Evolutionary conservation across 441 rosid species (phyloP), one percentile per base, ranked within the genome.

Genomic region (Populus hybrid): DNA sequence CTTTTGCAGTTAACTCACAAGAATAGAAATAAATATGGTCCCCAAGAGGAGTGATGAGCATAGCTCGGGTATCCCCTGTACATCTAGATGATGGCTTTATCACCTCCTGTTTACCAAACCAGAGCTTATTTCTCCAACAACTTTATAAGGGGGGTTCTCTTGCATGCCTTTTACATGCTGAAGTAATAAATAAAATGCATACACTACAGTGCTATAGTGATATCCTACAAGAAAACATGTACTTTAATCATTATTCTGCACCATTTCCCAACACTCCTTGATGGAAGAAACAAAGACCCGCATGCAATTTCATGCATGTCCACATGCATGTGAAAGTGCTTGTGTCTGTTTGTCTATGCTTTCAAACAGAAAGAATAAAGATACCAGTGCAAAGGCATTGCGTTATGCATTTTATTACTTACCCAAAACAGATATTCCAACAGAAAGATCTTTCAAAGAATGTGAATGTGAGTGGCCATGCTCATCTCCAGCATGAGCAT

Each of bases 361-460:
- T 18, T 53, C 59, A 50, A 53, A 53, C 61, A 53, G 53, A 33
- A 14, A 77, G 28, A 36, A 35, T 38, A 56, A 3, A 56, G 72
- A 64, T 9, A 72, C 74, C 42, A 59, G 42, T 35, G 63, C 42
- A 72, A 38, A 12, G 24, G 67, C 9, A 45, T 73, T 38, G 76
- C 45, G 59, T 12, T 9, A 74, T 65, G 67, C 53, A 74, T 61
- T 77, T 69, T 4, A 26, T 31, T 26, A 76, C 92, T 84, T 76
- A 95, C 99, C 93, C 38, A 95, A 90, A 80, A 92, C 81, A 20
- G 97, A 91, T 75, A 95, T 81, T 56, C 98, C 99, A 82, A 95
- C 89, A 33, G 97, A 94, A 40, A 96, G 88, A 84, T 94, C 97
- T 84, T 90, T 79, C 78, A 96, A 53, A 82, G 95, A 92, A 87